A percentile compares a stretch with the other conserved stretches of the same genome.
These are phyloP conservation scores for Globisporangium heterothallicum DNA, from an alignment of 352 stramenopile species.

Conservation along the genomic window DNA sequence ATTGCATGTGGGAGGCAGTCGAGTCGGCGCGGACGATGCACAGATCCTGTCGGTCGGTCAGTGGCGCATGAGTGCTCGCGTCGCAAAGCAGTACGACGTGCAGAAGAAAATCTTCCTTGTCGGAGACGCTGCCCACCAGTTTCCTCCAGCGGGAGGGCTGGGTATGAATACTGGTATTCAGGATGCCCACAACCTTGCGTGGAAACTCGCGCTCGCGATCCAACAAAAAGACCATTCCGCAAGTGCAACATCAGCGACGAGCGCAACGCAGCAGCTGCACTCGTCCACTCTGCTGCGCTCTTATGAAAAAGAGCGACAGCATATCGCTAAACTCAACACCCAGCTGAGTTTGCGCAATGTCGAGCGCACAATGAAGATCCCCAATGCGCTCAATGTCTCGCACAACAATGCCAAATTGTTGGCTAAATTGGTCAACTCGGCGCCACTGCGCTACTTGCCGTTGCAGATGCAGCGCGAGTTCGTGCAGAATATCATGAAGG, in stretches of 20 bases:
- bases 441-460: conserved; percentile 54
- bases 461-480: conserved; percentile 45
- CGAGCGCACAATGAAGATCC: conserved; percentile 81
- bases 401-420: conserved; percentile 70
- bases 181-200: conserved; percentile 90
- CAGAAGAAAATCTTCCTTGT: conserved; percentile 80
- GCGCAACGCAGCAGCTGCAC: conserved; percentile 5
- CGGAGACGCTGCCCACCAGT: conserved; percentile 90
- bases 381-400: conserved; percentile 73
- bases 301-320: conserved; percentile 80
- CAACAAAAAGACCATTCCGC: conserved; percentile 19
- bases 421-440: conserved; percentile 49
- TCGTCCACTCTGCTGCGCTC: conserved; percentile 45
- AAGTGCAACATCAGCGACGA: conserved; percentile 3
- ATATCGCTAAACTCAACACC: conserved; percentile 69
- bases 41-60: conserved; percentile 80
- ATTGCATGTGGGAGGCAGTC: not conserved
- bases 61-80: conserved; percentile 91
- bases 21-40: conserved; percentile 44
- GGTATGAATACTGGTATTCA: conserved; percentile 93
- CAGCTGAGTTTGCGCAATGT: conserved; percentile 84
- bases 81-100: conserved; percentile 84
- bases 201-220: conserved; percentile 83
- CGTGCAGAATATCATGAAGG: conserved; percentile 59
- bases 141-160: conserved; percentile 89